Evolutionary conservation across 1,139 yeast genomes (phyloP).

Genomic region (Arxiozyma slooffiae): DNA sequence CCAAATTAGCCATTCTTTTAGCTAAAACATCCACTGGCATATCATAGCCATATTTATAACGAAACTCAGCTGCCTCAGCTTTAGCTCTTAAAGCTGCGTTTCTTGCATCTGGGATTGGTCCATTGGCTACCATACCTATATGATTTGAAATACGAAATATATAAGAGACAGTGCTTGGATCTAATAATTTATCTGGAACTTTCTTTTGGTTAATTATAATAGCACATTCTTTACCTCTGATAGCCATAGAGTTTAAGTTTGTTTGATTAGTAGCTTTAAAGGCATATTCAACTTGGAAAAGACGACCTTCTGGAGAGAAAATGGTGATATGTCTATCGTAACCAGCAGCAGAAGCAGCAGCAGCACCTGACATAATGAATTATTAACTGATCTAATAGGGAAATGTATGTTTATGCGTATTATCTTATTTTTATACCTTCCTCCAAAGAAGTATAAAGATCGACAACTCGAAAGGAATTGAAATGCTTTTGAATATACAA

Average conservation of each 20-base stretch:
- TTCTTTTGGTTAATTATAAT: constrained; percentile 90
- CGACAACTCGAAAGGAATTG: too few species aligned
- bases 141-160: constrained; percentile 72
- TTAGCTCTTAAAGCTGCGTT: constrained; percentile 85
- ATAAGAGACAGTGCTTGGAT: constrained; percentile 74
- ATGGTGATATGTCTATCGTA: constrained; percentile 97
- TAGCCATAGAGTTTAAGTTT: constrained; percentile 79
- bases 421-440: too few species aligned
- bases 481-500: not conserved
- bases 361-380: constrained; percentile 24
- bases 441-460: too few species aligned
- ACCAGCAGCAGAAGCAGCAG: constrained; percentile 56
- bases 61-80: constrained; percentile 88
- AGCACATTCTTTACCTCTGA: constrained; percentile 81
- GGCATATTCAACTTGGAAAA: constrained; percentile 95
- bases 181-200: constrained; percentile 88
- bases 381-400: not conserved
- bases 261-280: constrained; percentile 94
- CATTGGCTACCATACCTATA: constrained; percentile 88
- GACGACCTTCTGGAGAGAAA: constrained; percentile 96
- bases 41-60: constrained; percentile 89
- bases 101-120: constrained; percentile 94
- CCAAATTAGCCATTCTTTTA: constrained; percentile 88
- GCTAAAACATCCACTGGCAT: constrained; percentile 94
- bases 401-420: not conserved